A percentile compares a stretch with the other conserved stretches of the same genome.
Conservation (phyloP, 2,329 filamentous ascomycete species). For the Sclerotinia minor region DNA sequence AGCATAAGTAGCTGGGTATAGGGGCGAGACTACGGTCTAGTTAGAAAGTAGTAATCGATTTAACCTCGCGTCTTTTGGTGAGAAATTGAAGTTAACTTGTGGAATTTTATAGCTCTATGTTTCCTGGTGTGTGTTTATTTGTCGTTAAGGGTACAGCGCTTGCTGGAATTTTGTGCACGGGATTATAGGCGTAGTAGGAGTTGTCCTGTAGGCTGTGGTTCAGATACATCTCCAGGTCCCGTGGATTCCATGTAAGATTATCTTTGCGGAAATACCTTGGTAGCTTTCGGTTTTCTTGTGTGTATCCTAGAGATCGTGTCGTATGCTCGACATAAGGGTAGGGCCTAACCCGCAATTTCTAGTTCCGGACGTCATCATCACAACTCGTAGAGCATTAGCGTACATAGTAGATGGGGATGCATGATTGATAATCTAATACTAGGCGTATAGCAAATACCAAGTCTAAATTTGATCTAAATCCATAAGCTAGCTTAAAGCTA, state of each 20-base stretch:
- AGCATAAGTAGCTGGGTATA: slow-evolving; percentile 55
- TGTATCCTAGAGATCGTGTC: slow-evolving; percentile 81
- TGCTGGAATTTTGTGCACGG: slow-evolving; percentile 40
- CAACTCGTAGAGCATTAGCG: not conserved
- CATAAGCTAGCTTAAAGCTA: too few species aligned
- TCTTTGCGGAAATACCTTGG: slow-evolving; percentile 65
- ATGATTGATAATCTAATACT: too few species aligned
- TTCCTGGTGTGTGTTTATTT: slow-evolving; percentile 82
- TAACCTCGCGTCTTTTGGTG: slow-evolving; percentile 50
- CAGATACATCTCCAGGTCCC: slow-evolving; percentile 70
- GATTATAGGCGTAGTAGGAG: slow-evolving; percentile 59
- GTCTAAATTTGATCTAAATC: too few species aligned
- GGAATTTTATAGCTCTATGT: slow-evolving; percentile 67
- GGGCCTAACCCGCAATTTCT: slow-evolving; percentile 40
- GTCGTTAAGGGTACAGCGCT: slow-evolving; percentile 66
- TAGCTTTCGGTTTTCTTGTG: slow-evolving; percentile 62
- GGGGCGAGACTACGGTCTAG: slow-evolving; percentile 32
- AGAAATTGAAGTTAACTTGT: slow-evolving; percentile 53
- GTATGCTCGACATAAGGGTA: slow-evolving; percentile 63
- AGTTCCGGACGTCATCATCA: slow-evolving; percentile 29
- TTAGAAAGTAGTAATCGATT: slow-evolving; percentile 28
- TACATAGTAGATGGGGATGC: not conserved
- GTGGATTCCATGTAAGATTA: slow-evolving; percentile 78
- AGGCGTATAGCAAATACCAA: too few species aligned
- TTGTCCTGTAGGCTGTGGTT: slow-evolving; percentile 74